phyloP scores from a whole-genome alignment of 805 yeast species.

The Vanderwaltozyma tropicalis region DNA sequence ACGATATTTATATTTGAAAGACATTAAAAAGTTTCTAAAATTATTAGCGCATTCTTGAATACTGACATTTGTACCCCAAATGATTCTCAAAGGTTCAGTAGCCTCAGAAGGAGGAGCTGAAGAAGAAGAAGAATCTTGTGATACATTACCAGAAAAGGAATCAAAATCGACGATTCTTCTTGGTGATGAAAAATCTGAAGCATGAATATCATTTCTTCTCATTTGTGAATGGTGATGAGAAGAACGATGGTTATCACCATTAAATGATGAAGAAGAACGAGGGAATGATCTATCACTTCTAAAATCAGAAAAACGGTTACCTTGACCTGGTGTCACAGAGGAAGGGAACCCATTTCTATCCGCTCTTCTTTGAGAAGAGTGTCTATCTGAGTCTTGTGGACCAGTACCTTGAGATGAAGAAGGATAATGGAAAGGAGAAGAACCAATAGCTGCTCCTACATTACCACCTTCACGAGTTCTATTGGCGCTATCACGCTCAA shows the following conservation, averaged over 20 bases:
- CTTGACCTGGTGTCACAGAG: constrained; percentile 13
- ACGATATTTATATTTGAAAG: constrained; percentile 71
- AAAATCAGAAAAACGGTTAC: constrained; percentile 30
- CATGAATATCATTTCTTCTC: constrained; percentile 70
- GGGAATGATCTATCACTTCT: constrained; percentile 35
- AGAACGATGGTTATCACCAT: constrained; percentile 32
- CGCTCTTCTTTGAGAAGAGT: constrained; percentile 10
- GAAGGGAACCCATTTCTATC: constrained; percentile 8
- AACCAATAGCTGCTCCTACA: constrained; percentile 22
- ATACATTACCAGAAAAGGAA: constrained; percentile 21
- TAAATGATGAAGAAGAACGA: constrained; percentile 14
- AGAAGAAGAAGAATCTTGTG: constrained; percentile 17
- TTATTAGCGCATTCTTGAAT: constrained; percentile 75
- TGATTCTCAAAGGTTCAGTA: constrained; percentile 76
- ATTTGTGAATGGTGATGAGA: constrained; percentile 36
- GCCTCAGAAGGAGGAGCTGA: constrained; percentile 28
- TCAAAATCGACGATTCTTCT: constrained; percentile 49
- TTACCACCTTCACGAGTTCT: constrained; percentile 3
- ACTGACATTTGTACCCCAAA: constrained; percentile 97
- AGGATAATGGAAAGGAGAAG: constrained; percentile 39
- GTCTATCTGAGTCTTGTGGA: constrained; percentile 22
- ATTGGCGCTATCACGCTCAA: constrained; percentile 14
- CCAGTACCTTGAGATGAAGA: constrained; percentile 25
- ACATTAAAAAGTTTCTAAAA: constrained; percentile 75
- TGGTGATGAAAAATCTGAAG: constrained; percentile 66